phyloP scores from a whole-genome alignment of 768 basidiomycete genomes.

The Xanthoconium purpureum region DNA sequence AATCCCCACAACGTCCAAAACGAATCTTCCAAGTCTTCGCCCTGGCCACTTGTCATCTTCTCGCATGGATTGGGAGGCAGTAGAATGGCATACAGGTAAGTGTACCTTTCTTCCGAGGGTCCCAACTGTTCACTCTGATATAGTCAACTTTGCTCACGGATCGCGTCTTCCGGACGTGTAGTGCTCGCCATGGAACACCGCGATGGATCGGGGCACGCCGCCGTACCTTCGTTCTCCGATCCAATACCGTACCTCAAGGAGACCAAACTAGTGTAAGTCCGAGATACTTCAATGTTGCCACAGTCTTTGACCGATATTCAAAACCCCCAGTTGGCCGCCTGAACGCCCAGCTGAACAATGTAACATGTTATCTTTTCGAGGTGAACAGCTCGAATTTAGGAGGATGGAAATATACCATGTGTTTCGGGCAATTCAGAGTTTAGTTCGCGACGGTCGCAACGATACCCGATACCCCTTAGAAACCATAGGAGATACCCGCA shows the following conservation, averaged over 20 bases:
- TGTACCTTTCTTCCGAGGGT: background rate
- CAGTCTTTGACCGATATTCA: background rate
- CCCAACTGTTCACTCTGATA: background rate
- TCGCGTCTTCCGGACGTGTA: constrained; percentile 77
- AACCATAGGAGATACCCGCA: constrained; percentile 35
- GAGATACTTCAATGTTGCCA: background rate
- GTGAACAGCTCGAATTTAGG: constrained; percentile 69
- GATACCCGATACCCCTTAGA: constrained; percentile 31
- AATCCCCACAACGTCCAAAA: constrained; percentile 14
- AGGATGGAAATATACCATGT: constrained; percentile 65
- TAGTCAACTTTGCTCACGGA: constrained; percentile 65
- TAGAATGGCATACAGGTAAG: constrained; percentile 64
- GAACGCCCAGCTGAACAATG: constrained; percentile 17
- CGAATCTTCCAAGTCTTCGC: constrained; percentile 20
- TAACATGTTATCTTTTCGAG: constrained; percentile 49
- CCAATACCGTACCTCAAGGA: constrained; percentile 53
- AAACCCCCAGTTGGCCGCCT: constrained; percentile 24
- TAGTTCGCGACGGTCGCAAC: constrained; percentile 41
- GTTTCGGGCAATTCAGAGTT: constrained; percentile 53
- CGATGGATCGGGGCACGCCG: constrained; percentile 70
- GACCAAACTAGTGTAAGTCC: constrained; percentile 51
- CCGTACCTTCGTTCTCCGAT: constrained; percentile 34
- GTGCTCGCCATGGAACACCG: constrained; percentile 83
- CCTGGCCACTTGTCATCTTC: constrained; percentile 81
- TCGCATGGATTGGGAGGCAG: constrained; percentile 82